phyloP scores from a whole-genome alignment of 2,329 filamentous ascomycete species.

The Boeremia lycopersici region DNA sequence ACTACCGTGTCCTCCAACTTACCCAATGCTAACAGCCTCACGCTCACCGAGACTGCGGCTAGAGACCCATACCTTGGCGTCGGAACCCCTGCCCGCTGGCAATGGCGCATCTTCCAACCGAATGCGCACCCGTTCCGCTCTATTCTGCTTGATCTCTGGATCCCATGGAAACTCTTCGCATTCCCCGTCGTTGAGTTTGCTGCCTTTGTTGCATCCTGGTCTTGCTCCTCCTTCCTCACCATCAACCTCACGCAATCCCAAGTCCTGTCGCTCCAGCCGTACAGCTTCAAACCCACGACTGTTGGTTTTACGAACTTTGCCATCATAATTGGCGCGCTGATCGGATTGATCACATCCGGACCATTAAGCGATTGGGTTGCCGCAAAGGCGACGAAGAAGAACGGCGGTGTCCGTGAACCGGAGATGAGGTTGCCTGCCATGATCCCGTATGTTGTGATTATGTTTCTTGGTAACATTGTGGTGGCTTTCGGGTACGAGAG shows the following conservation, averaged over 20 bases:
- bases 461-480: constrained; percentile 63
- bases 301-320: constrained; percentile 65
- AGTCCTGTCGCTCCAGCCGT: constrained; percentile 61
- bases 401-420: constrained; percentile 62
- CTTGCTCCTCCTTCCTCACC: constrained; percentile 62
- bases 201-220: constrained; percentile 67
- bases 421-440: constrained; percentile 64
- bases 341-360: constrained; percentile 62
- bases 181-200: constrained; percentile 69
- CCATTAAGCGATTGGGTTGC: constrained; percentile 64
- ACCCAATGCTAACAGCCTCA: constrained; percentile 23
- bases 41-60: constrained; percentile 47
- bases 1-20: constrained; percentile 25
- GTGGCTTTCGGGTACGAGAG: constrained; percentile 60
- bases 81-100: constrained; percentile 60
- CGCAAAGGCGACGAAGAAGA: constrained; percentile 58
- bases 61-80: constrained; percentile 62
- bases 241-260: constrained; percentile 66
- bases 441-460: constrained; percentile 63
- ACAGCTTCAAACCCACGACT: constrained; percentile 57
- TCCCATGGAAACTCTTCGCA: constrained; percentile 66
- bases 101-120: constrained; percentile 61
- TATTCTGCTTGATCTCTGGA: constrained; percentile 62
- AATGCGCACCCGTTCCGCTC: constrained; percentile 54
- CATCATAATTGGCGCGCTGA: constrained; percentile 59